Evolutionary conservation across 2,329 filamentous ascomycete genomes (phyloP).

Genomic region (Acephala macrosclerotiorum): DNA sequence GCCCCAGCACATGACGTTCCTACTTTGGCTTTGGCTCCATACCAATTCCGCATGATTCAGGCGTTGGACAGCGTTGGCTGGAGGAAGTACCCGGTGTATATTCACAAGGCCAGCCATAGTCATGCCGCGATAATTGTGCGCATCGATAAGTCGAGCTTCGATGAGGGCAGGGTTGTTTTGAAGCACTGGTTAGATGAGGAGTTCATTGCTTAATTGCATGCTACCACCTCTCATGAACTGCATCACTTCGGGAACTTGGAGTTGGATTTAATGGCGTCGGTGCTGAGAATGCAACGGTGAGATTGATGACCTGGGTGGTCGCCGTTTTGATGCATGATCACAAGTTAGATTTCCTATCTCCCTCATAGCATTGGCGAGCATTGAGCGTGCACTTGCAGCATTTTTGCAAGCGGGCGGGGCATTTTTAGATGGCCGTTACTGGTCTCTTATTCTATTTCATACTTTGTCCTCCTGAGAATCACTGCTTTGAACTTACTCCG

Average conservation of each 20-base stretch:
- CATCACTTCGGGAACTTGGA: not conserved
- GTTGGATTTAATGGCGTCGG: not conserved
- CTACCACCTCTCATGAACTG: too few species aligned
- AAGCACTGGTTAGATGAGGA: constrained; percentile 81
- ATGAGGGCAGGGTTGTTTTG: constrained; percentile 80
- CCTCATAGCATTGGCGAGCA: not conserved
- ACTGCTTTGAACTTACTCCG: not conserved
- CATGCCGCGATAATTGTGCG: constrained; percentile 93
- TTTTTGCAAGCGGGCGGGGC: constrained; percentile 1
- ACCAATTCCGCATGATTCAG: constrained; percentile 87
- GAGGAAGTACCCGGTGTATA: constrained; percentile 74
- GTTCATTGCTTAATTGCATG: constrained; percentile 56
- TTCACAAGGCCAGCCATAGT: constrained; percentile 78
- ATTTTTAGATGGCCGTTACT: not conserved
- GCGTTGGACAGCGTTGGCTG: constrained; percentile 72
- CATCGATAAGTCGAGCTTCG: constrained; percentile 69
- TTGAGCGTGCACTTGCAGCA: constrained; percentile 1
- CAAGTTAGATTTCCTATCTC: not conserved
- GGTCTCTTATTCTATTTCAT: not conserved
- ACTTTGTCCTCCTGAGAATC: not conserved
- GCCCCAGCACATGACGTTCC: constrained; percentile 52
- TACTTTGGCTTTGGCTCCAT: constrained; percentile 77
- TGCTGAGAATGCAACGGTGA: not conserved
- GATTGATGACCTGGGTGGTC: not conserved
- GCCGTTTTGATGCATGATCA: not conserved